These are phyloP conservation scores for Hypoxylon sp. DNA, from an alignment of 2,329 filamentous ascomycete genomes.

Conservation along the genomic window DNA sequence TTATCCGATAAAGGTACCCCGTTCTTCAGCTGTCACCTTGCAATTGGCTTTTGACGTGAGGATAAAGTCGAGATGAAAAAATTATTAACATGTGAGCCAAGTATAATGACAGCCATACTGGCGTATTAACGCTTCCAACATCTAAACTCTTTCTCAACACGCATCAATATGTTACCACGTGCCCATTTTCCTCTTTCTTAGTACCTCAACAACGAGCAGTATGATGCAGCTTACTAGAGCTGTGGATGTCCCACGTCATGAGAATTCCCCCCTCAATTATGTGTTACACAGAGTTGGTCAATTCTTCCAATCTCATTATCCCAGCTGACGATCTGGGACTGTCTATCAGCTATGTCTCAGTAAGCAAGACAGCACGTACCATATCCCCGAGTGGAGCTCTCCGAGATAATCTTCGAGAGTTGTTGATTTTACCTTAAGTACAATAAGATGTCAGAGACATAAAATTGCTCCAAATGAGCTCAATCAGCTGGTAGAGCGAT, in stretches of 20 bases:
- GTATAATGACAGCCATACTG: neutral
- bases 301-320: neutral
- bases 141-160: constrained; percentile 5
- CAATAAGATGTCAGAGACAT: neutral
- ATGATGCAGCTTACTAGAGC: neutral
- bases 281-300: neutral
- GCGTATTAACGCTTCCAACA: constrained; percentile 1
- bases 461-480: neutral
- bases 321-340: neutral
- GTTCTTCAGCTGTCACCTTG: too few species aligned
- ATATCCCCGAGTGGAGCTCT: neutral
- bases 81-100: constrained; percentile 3
- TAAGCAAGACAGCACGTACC: neutral
- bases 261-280: neutral
- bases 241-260: neutral
- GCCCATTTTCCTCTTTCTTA: constrained; percentile 11
- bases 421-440: neutral
- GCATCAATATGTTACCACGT: constrained; percentile 11
- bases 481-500: neutral
- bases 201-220: neutral
- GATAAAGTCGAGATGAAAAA: constrained; percentile 4
- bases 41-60: constrained; percentile 2
- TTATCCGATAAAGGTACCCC: constrained; percentile 23
- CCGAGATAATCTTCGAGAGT: neutral
- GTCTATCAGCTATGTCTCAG: neutral